Percentiles rank a stretch among this genome's conserved stretches.
These are phyloP conservation scores for Thelonectria rubi DNA, from an alignment of 2,329 filamentous ascomycete species.

Conservation along the genomic window DNA sequence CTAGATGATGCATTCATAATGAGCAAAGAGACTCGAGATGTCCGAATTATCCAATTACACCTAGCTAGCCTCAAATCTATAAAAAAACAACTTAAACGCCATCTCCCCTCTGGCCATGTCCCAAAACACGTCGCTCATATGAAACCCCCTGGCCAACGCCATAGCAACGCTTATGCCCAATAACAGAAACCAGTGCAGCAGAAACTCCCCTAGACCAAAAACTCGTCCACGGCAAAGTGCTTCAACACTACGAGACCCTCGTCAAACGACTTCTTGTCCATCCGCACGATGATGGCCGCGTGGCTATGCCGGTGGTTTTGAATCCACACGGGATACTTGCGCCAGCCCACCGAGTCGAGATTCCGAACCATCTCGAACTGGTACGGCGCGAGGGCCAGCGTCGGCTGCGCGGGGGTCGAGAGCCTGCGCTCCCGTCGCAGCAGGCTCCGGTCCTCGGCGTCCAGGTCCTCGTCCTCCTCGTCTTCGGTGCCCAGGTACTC, in stretches of 20 bases:
- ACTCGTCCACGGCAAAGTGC: conserved; percentile 84
- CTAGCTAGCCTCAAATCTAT: not conserved
- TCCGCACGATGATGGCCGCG: conserved; percentile 87
- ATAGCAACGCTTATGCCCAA: conserved; percentile 5
- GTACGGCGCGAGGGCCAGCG: conserved; percentile 77
- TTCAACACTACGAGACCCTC: conserved; percentile 81
- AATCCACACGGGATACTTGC: conserved; percentile 76
- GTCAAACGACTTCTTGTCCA: conserved; percentile 70
- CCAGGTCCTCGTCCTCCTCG: conserved; percentile 50
- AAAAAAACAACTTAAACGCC: not conserved
- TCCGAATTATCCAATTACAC: not conserved
- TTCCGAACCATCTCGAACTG: conserved; percentile 88
- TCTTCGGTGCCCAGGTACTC: conserved; percentile 73
- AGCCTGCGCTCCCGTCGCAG: conserved; percentile 54
- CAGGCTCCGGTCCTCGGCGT: conserved; percentile 51
- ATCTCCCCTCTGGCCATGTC: not conserved
- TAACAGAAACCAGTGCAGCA: not conserved
- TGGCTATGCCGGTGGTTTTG: conserved; percentile 83
- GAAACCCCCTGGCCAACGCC: not conserved
- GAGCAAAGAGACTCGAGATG: not conserved
- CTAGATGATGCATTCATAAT: not conserved
- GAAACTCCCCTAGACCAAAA: conserved; percentile 52
- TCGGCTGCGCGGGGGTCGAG: conserved; percentile 65
- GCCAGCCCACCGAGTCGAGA: conserved; percentile 72
- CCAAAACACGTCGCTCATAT: not conserved